Evolutionary conservation across 2,329 filamentous ascomycete genomes (phyloP).

Genomic region (Fusarium concolor): DNA sequence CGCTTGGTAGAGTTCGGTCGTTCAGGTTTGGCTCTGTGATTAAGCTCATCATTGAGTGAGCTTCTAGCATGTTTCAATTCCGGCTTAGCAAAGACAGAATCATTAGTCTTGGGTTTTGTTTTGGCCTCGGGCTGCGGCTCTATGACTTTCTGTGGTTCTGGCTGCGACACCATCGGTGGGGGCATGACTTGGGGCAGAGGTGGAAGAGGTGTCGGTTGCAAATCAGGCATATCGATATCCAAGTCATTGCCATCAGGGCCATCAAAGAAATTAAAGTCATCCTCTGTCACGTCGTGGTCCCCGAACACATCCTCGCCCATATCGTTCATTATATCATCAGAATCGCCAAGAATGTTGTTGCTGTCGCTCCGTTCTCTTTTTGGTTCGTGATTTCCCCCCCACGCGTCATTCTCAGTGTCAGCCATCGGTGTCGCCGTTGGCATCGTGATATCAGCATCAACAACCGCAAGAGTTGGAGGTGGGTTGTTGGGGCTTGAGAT

Average conservation of each 20-base stretch:
- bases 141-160: conserved; percentile 23
- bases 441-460: conserved; percentile 47
- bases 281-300: conserved; percentile 82
- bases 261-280: conserved; percentile 87
- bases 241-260: conserved; percentile 58
- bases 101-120: conserved; percentile 41
- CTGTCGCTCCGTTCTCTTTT: conserved; percentile 60
- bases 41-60: conserved; percentile 58
- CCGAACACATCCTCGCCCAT: conserved; percentile 77
- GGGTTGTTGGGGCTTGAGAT: conserved; percentile 67
- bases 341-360: conserved; percentile 57
- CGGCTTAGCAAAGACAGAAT: conserved; percentile 66
- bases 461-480: conserved; percentile 45
- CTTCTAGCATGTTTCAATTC: conserved; percentile 70
- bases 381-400: conserved; percentile 54
- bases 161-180: conserved; percentile 19
- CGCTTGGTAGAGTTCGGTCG: conserved; percentile 57
- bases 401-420: conserved; percentile 43
- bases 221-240: conserved; percentile 48
- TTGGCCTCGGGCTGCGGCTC: conserved; percentile 29
- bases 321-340: conserved; percentile 74
- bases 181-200: conserved; percentile 21
- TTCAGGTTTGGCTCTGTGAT: conserved; percentile 48
- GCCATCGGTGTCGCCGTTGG: conserved; percentile 35
- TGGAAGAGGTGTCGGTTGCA: conserved; percentile 24